Percentiles rank a stretch among this genome's conserved stretches.
These are phyloP conservation scores for Puccinia novopanici DNA, from an alignment of 1,284 basidiomycete genomes.

Conservation along the genomic window DNA sequence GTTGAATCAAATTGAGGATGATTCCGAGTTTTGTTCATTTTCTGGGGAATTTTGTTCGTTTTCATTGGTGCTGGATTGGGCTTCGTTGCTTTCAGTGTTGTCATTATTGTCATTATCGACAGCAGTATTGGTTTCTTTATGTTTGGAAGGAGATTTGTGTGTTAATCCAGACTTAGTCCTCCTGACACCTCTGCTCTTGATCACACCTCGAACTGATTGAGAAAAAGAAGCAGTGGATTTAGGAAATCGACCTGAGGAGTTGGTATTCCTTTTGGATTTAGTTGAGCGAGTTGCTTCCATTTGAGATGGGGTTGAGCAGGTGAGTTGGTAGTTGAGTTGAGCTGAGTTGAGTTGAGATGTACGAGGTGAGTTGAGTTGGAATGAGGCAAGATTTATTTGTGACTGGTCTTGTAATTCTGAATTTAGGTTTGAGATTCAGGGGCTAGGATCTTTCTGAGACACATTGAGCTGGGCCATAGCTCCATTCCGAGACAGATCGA, in stretches of 20 bases:
- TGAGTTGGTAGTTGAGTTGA: background rate
- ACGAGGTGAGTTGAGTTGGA: background rate
- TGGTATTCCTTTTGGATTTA: background rate
- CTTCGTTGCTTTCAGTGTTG: background rate
- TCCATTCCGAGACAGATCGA: too few relatives aligned
- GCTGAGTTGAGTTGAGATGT: background rate
- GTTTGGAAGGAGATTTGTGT: too few relatives aligned
- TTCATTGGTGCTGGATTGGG: background rate
- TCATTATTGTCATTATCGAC: too few relatives aligned
- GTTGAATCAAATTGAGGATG: background rate
- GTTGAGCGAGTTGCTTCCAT: background rate
- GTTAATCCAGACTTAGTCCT: too few relatives aligned
- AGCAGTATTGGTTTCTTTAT: too few relatives aligned
- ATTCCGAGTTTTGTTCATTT: background rate
- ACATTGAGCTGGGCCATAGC: too few relatives aligned
- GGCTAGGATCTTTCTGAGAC: too few relatives aligned
- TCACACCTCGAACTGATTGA: too few relatives aligned
- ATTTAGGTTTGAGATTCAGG: too few relatives aligned
- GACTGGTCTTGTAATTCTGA: too few relatives aligned
- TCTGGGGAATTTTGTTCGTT: background rate
- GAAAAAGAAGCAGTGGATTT: background rate
- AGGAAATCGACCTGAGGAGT: background rate
- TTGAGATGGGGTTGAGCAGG: background rate
- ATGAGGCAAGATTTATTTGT: too few relatives aligned
- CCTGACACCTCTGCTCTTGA: too few relatives aligned